Evolutionary conservation across 345 rosid species (phyloP).

Genomic region (Isatis tinctoria): DNA sequence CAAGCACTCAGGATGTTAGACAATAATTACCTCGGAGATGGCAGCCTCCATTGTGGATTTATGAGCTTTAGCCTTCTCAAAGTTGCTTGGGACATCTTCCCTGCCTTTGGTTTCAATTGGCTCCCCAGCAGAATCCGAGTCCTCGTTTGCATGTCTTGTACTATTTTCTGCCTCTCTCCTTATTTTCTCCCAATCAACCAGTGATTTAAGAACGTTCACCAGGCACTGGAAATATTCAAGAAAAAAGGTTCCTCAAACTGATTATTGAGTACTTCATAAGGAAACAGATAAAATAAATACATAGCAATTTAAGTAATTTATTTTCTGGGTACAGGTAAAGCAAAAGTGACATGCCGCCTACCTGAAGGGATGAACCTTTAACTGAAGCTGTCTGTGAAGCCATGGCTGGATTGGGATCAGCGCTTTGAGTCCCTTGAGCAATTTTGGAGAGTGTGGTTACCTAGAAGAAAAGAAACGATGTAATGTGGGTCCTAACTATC

Average conservation of each 20-base stretch:
- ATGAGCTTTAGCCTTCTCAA: slow-evolving; percentile 98
- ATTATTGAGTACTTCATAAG: slow-evolving; percentile 6
- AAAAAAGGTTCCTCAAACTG: slow-evolving; percentile 26
- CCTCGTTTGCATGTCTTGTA: slow-evolving; percentile 39
- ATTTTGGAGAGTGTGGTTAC: slow-evolving; percentile 79
- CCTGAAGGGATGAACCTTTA: slow-evolving; percentile 92
- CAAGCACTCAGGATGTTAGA: slow-evolving; percentile 1
- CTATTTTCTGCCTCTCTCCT: slow-evolving; percentile 47
- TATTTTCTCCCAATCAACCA: slow-evolving; percentile 91
- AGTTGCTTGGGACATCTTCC: slow-evolving; percentile 73
- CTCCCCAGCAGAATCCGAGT: slow-evolving; percentile 36
- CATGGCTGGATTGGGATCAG: slow-evolving; percentile 79
- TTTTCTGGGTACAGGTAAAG: slow-evolving; percentile 15
- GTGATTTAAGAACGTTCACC: slow-evolving; percentile 80
- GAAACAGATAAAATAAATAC: slow-evolving; percentile 7
- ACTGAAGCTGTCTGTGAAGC: slow-evolving; percentile 69
- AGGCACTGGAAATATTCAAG: slow-evolving; percentile 61
- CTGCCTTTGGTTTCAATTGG: slow-evolving; percentile 47
- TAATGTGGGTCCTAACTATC: slow-evolving; percentile 3
- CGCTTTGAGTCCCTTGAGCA: slow-evolving; percentile 83
- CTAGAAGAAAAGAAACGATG: slow-evolving; percentile 40
- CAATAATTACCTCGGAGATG: slow-evolving; percentile 61
- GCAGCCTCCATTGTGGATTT: slow-evolving; percentile 94
- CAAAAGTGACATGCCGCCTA: slow-evolving; percentile 30
- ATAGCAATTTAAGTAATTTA: slow-evolving; percentile 1